Percentiles rank a stretch among this genome's conserved stretches.
Conservation (phyloP, 768 basidiomycete genomes). For the Suillus luteus region DNA sequence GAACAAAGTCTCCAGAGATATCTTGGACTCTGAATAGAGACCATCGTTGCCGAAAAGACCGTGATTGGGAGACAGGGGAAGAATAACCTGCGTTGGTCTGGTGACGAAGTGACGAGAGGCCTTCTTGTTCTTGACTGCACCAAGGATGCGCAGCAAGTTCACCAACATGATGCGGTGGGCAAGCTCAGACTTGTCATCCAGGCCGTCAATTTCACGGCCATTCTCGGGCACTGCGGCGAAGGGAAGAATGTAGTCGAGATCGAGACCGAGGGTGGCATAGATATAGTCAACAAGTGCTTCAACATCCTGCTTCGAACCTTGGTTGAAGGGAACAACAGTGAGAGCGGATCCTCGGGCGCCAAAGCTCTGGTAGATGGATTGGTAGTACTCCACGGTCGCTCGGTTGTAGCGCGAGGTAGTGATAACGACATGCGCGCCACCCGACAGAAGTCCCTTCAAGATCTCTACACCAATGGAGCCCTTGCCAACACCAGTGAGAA, state of each 20-base stretch:
- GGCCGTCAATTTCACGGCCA: slow-evolving; percentile 94
- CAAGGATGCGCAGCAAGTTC: slow-evolving; percentile 93
- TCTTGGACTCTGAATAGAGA: slow-evolving; percentile 97
- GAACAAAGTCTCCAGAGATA: slow-evolving; percentile 96
- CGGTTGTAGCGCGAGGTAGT: slow-evolving; percentile 98
- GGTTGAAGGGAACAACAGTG: slow-evolving; percentile 98
- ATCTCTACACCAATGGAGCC: slow-evolving; percentile 98
- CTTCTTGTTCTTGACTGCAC: slow-evolving; percentile 98
- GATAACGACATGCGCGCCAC: slow-evolving; percentile 95
- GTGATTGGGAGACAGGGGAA: slow-evolving; percentile 97
- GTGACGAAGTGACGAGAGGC: slow-evolving; percentile 96
- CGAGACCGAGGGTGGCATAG: slow-evolving; percentile 91
- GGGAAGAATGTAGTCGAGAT: slow-evolving; percentile 97
- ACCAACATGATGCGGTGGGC: slow-evolving; percentile 99
- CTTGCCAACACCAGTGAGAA: slow-evolving; percentile 96
- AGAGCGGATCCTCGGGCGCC: slow-evolving; percentile 96
- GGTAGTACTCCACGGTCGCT: slow-evolving; percentile 96
- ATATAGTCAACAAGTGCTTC: slow-evolving; percentile 98
- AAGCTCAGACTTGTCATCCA: slow-evolving; percentile 97
- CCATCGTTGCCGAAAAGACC: slow-evolving; percentile 98
- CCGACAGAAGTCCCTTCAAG: slow-evolving; percentile 93
- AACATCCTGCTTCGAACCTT: slow-evolving; percentile 97
- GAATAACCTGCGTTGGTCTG: slow-evolving; percentile 96
- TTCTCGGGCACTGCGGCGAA: slow-evolving; percentile 99
- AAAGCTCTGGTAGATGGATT: slow-evolving; percentile 93